A percentile compares a stretch with the other conserved stretches of the same genome.
Evolutionary conservation across 1,139 yeast species (phyloP).

Genomic region (Pneumocystis oryctolagi): DNA sequence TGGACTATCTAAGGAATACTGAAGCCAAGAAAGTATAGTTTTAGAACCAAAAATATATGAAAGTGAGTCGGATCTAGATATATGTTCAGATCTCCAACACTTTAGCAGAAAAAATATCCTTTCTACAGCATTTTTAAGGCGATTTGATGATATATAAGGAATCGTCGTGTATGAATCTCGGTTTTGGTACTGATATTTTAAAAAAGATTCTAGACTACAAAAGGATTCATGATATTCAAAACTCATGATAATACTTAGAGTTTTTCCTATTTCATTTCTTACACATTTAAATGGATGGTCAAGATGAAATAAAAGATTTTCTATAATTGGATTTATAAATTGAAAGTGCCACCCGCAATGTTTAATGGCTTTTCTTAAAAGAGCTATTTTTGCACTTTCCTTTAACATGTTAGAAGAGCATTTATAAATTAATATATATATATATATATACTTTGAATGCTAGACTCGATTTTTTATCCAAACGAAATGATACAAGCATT

Average conservation of each 20-base stretch:
- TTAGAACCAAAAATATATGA: slow-evolving; percentile 16
- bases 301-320: slow-evolving; percentile 34
- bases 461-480: slow-evolving; percentile 42
- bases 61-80: slow-evolving; percentile 12
- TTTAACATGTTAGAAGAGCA: background rate
- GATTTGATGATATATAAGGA: slow-evolving; percentile 5
- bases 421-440: background rate
- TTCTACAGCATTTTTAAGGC: slow-evolving; percentile 23
- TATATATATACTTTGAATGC: slow-evolving; percentile 35
- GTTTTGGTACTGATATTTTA: slow-evolving; percentile 27
- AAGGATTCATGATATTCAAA: slow-evolving; percentile 40
- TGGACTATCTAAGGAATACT: slow-evolving; percentile 14
- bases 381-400: slow-evolving; percentile 48
- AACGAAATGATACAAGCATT: slow-evolving; percentile 34
- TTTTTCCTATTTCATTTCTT: slow-evolving; percentile 53
- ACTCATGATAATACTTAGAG: slow-evolving; percentile 43
- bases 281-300: slow-evolving; percentile 28
- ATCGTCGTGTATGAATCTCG: slow-evolving; percentile 22
- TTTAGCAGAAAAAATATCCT: slow-evolving; percentile 34
- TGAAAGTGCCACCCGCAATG: slow-evolving; percentile 47
- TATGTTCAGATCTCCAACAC: slow-evolving; percentile 26
- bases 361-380: slow-evolving; percentile 41
- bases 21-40: slow-evolving; percentile 17
- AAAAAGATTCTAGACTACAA: slow-evolving; percentile 31
- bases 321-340: slow-evolving; percentile 26